Evolutionary conservation across 2,329 filamentous ascomycete genomes (phyloP).

Genomic region (Elsinoe arachidis): DNA sequence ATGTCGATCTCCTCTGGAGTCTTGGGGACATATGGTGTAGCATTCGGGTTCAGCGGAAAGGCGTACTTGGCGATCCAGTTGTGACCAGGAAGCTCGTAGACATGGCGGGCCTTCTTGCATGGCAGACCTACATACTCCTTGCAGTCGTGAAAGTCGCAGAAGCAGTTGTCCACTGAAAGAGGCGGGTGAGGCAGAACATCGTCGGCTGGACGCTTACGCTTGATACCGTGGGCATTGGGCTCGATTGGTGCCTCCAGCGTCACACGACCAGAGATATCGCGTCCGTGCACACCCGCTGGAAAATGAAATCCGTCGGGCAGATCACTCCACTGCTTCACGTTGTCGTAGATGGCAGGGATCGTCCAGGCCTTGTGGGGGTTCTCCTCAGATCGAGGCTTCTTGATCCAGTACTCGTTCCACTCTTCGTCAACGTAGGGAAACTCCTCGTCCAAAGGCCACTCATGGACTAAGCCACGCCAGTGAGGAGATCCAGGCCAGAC

Average conservation of each 20-base stretch:
- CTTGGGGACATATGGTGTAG: background rate
- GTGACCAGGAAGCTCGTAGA: background rate
- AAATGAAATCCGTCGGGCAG: background rate
- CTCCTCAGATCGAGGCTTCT: background rate
- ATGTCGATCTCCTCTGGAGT: background rate
- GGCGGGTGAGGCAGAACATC: background rate
- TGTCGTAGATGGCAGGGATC: background rate
- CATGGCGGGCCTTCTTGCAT: background rate
- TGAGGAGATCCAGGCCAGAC: background rate
- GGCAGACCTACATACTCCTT: background rate
- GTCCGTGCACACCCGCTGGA: background rate
- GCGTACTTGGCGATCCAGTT: background rate
- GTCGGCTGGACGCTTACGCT: background rate
- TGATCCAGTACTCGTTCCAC: background rate
- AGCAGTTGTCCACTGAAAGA: background rate
- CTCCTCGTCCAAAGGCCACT: background rate
- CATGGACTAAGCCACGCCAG: background rate
- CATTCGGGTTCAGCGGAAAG: background rate
- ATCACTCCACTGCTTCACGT: background rate
- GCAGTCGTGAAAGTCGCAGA: background rate
- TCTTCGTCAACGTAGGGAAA: background rate
- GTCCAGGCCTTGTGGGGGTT: background rate
- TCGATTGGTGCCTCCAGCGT: background rate
- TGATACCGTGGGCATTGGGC: background rate
- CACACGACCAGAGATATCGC: background rate